phyloP scores from a whole-genome alignment of 768 basidiomycete species.

The Wakefieldia striispora region DNA sequence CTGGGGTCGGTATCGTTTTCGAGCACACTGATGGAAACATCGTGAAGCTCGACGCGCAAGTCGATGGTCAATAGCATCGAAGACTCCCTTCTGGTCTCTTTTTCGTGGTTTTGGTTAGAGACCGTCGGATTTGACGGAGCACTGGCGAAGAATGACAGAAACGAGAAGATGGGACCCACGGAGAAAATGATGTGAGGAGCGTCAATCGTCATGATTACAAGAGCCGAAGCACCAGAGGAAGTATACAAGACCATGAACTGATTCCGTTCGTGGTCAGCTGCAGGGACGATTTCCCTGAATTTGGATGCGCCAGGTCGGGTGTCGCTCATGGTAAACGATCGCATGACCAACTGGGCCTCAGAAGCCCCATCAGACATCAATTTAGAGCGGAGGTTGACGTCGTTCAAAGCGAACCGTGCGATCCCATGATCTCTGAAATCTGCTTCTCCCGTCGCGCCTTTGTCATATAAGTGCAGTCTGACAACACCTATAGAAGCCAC shows the following conservation, averaged over 20 bases:
- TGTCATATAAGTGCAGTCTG: conserved; percentile 85
- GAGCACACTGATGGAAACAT: conserved; percentile 83
- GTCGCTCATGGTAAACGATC: conserved; percentile 90
- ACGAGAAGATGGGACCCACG: conserved; percentile 83
- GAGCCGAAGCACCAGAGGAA: conserved; percentile 59
- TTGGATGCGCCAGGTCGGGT: conserved; percentile 77
- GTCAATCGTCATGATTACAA: conserved; percentile 87
- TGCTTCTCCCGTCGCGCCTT: conserved; percentile 49
- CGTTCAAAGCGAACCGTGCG: conserved; percentile 77
- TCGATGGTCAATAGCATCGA: conserved; percentile 35
- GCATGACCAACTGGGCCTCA: conserved; percentile 85
- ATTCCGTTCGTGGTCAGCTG: conserved; percentile 81
- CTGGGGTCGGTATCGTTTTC: conserved; percentile 78
- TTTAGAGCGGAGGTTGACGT: conserved; percentile 78
- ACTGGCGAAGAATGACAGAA: conserved; percentile 81
- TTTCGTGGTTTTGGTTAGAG: conserved; percentile 10
- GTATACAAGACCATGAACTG: conserved; percentile 95
- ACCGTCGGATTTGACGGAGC: conserved; percentile 37
- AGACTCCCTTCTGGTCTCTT: conserved; percentile 12
- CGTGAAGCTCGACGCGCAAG: conserved; percentile 86
- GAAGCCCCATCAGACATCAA: conserved; percentile 77
- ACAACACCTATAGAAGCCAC: conserved; percentile 67
- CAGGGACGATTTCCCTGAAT: conserved; percentile 94
- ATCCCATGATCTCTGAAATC: conserved; percentile 79
- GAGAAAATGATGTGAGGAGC: conserved; percentile 92